Evolutionary conservation across 2,329 filamentous ascomycete genomes (phyloP).

Genomic region (Trichophyton simii): DNA sequence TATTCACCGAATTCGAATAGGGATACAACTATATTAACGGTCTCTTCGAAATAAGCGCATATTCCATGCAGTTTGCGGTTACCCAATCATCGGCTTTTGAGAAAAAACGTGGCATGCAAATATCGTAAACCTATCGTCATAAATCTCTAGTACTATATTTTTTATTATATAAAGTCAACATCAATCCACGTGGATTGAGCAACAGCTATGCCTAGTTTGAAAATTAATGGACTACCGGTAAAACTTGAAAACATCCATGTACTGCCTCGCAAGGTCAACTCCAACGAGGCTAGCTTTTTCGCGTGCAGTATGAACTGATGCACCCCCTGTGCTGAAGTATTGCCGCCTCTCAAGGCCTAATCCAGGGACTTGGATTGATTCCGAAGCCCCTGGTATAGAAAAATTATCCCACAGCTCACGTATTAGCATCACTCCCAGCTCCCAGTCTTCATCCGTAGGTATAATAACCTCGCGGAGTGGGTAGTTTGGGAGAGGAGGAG

Average conservation of each 20-base stretch:
- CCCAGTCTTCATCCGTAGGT: slow-evolving; percentile 24
- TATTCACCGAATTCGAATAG: background rate
- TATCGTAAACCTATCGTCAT: background rate
- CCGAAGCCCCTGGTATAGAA: slow-evolving; percentile 26
- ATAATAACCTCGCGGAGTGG: slow-evolving; percentile 6
- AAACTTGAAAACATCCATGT: slow-evolving; percentile 35
- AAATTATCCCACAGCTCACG: slow-evolving; percentile 31
- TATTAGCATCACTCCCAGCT: slow-evolving; percentile 29
- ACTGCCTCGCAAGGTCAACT: slow-evolving; percentile 32
- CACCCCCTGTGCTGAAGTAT: slow-evolving; percentile 8
- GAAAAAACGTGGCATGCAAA: background rate
- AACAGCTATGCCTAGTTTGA: background rate
- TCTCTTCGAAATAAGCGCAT: background rate
- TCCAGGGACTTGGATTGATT: slow-evolving; percentile 32
- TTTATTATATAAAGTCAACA: background rate
- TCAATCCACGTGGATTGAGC: background rate
- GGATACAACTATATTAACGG: background rate
- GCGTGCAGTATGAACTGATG: slow-evolving; percentile 12
- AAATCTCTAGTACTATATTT: background rate
- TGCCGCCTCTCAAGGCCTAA: slow-evolving; percentile 28
- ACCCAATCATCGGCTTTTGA: background rate
- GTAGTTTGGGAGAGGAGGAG: background rate
- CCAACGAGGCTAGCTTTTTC: slow-evolving; percentile 20
- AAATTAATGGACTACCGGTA: slow-evolving; percentile 21
- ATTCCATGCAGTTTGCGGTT: background rate